Evolutionary conservation across 257 asterid species (phyloP), one percentile per base, ranked within the genome.

Genomic region (Marsdenia floribunda): DNA sequence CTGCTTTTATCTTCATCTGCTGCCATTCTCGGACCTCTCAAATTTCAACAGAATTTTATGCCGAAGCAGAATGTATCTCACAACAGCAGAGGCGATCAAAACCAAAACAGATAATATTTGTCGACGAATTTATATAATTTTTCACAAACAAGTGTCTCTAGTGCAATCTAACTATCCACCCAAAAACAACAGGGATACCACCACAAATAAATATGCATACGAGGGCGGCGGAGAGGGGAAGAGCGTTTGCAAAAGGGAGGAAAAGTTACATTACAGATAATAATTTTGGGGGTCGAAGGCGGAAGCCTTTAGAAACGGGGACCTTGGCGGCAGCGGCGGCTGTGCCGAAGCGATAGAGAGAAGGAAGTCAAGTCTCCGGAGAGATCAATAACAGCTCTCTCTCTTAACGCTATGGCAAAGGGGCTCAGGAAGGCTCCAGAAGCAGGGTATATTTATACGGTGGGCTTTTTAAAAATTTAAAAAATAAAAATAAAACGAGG

Each of bases 371-470:
- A 57, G 69, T 58, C 14, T 49, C 61, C 26, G 68, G 49, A 65
- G 79, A 77, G 80, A 70, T 22, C 71, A 73, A 71, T 38, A 75
- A 68, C 44, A 75, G 35, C 73, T 76, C 78, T 54, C 83, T 68
- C 79, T 74, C 67, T 53, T 53, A 60, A 58, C 37, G 73, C 77
- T 22, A 76, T 65, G 78, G 49, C 49, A 44, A 44, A 44, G 49
- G 12, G 10, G 78, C 58, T 50, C 22, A 52, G 57, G 90, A 86
- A 90, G 78, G 21, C 83, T 87, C 93, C 81, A 90, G 96, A 90
- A 83, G 53, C 69, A 21, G 79, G 68, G 70, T 50, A 1, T 29
- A 44, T 61, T 11, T 78, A 77, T 79, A 79, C 70, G 72, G 70
- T 73, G 50, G 71, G 26, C 13, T 55, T 66, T 38, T 74, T 49